Evolutionary conservation across 768 basidiomycete species (phyloP).

Genomic region (Boletus fagicola): DNA sequence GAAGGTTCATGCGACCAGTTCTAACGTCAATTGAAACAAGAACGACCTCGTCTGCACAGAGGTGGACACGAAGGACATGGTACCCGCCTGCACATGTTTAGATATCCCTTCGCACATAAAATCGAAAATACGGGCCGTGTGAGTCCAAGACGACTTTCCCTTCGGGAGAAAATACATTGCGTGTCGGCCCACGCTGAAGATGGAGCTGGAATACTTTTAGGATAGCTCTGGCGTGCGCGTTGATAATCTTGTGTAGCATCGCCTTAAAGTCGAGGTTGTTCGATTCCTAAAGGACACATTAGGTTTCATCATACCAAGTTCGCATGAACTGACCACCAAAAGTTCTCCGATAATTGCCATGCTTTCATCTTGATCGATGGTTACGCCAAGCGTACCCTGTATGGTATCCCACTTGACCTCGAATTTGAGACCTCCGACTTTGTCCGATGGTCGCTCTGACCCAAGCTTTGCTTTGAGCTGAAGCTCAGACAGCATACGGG

Average conservation of each 20-base stretch:
- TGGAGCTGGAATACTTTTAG: slow-evolving; percentile 54
- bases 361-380: slow-evolving; percentile 48
- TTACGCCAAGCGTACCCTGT: slow-evolving; percentile 62
- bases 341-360: slow-evolving; percentile 43
- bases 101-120: background rate
- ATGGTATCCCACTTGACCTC: slow-evolving; percentile 78
- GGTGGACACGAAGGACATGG: slow-evolving; percentile 60
- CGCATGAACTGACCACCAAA: slow-evolving; percentile 50
- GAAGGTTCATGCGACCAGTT: slow-evolving; percentile 74
- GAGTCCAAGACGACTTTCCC: slow-evolving; percentile 56
- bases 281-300: slow-evolving; percentile 47
- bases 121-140: slow-evolving; percentile 45
- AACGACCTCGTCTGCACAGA: slow-evolving; percentile 76
- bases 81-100: slow-evolving; percentile 42
- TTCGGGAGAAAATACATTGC: slow-evolving; percentile 58
- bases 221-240: slow-evolving; percentile 63
- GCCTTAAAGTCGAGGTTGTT: slow-evolving; percentile 72
- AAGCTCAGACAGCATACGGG: slow-evolving; percentile 56
- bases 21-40: slow-evolving; percentile 75
- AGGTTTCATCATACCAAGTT: background rate
- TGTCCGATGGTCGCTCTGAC: slow-evolving; percentile 58
- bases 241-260: slow-evolving; percentile 60
- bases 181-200: slow-evolving; percentile 49
- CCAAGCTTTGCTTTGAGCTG: slow-evolving; percentile 65
- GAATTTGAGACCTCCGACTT: slow-evolving; percentile 67